Evolutionary conservation across 2,329 filamentous ascomycete genomes (phyloP).

Genomic region (Colletotrichum truncatum): DNA sequence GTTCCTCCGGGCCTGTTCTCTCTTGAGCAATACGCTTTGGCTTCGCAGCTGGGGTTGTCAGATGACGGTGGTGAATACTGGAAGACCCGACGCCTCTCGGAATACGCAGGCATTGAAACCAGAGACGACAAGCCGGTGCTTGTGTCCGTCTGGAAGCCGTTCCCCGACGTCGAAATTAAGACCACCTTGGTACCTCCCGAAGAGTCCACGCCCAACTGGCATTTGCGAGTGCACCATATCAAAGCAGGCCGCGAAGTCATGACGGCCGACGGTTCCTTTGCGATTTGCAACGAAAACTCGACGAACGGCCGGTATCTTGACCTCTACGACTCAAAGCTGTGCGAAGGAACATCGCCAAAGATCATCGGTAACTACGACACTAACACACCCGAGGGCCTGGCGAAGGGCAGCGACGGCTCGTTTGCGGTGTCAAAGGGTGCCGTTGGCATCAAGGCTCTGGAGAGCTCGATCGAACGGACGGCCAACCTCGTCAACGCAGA

Average conservation of each 20-base stretch:
- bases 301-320: slow-evolving; percentile 60
- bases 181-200: slow-evolving; percentile 73
- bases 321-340: slow-evolving; percentile 47
- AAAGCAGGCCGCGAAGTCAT: slow-evolving; percentile 68
- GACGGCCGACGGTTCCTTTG: slow-evolving; percentile 80
- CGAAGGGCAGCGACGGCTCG: slow-evolving; percentile 58
- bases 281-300: slow-evolving; percentile 66
- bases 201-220: slow-evolving; percentile 71
- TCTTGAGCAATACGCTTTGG: slow-evolving; percentile 79
- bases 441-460: slow-evolving; percentile 66
- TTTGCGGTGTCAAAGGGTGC: slow-evolving; percentile 66
- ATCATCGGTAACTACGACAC: slow-evolving; percentile 71
- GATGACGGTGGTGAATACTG: slow-evolving; percentile 82
- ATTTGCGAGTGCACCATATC: slow-evolving; percentile 72
- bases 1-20: slow-evolving; percentile 80
- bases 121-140: slow-evolving; percentile 66
- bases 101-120: slow-evolving; percentile 69
- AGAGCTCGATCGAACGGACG: slow-evolving; percentile 54
- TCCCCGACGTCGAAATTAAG: slow-evolving; percentile 71
- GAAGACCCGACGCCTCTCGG: slow-evolving; percentile 77
- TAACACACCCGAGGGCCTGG: slow-evolving; percentile 61
- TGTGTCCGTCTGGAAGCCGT: slow-evolving; percentile 76
- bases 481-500: slow-evolving; percentile 79
- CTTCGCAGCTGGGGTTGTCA: slow-evolving; percentile 79
- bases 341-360: slow-evolving; percentile 62